Conservation (phyloP, 805 yeast species). For the Wickerhamomyces rabaulensis region DNA sequence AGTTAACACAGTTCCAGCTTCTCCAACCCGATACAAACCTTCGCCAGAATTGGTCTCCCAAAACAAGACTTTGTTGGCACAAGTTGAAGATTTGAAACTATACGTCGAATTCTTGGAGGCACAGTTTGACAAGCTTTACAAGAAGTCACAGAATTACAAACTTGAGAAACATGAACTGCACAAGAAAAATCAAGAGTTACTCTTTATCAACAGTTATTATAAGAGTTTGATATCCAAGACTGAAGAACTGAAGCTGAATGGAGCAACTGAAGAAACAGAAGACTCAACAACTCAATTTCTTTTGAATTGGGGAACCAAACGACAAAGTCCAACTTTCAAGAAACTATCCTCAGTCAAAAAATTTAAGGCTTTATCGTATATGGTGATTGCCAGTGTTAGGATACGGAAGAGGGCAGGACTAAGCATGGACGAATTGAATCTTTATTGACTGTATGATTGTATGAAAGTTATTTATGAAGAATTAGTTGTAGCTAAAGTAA, state of each 20-base stretch:
- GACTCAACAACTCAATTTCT: constrained; percentile 6
- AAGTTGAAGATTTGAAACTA: constrained; percentile 14
- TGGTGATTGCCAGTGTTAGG: not conserved
- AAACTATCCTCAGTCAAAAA: not conserved
- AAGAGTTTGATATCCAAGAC: constrained; percentile 1
- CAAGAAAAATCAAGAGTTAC: constrained; percentile 10
- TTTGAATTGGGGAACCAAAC: not conserved
- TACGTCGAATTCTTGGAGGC: constrained; percentile 17
- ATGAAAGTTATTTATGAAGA: too few species aligned
- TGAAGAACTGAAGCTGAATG: not conserved
- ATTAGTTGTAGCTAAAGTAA: too few species aligned
- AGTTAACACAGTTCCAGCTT: not conserved
- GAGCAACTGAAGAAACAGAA: not conserved
- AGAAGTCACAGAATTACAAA: constrained; percentile 1
- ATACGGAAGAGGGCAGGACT: not conserved
- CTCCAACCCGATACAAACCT: constrained; percentile 1
- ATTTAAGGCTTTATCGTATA: not conserved
- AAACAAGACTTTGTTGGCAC: constrained; percentile 6
- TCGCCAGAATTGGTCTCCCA: constrained; percentile 1
- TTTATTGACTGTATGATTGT: too few species aligned
- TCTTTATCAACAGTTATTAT: constrained; percentile 4
- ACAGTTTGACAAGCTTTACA: constrained; percentile 10
- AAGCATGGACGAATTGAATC: not conserved
- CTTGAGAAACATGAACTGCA: constrained; percentile 10
- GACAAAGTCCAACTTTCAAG: not conserved